Evolutionary conservation across 805 yeast genomes (phyloP), one percentile per base, ranked within the genome.

Genomic region (Tetrapisispora pingtungensis): DNA sequence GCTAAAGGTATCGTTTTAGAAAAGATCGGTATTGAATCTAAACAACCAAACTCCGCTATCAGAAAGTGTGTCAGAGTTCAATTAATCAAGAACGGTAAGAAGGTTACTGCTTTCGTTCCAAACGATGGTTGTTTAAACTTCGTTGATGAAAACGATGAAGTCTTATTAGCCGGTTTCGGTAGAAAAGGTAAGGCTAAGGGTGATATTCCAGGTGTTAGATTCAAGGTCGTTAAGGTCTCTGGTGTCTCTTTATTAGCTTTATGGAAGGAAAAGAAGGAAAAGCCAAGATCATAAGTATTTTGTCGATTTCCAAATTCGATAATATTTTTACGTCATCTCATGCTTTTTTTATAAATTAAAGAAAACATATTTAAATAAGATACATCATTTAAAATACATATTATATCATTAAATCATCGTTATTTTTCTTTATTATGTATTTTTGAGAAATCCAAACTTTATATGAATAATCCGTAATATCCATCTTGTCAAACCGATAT

Each of bases 151-250:
- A 93, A 93, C 81, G 99, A 93, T 78, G 97, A 93, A 77, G 99
- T 93, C 66, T 80, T 93, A 68, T 81, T 93, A 66, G 97, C 99
- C 68, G 99, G 99, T 82, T 93, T 93, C 88, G 99, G 99, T 87
- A 88, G 97, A 80, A 93, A 96, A 83, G 98, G 98, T 81, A 93
- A 93, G 83, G 98, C 98, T 74, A 93, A 93, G 95, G 98, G 99
- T 82, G 99, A 93, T 89, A 90, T 93, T 71, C 98, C 98, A 75
- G 99, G 99, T 87, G 99, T 93, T 72, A 93, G 99, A 85, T 93
- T 93, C 88, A 93, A 93, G 86, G 99, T 93, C 72, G 99, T 93
- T 73, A 93, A 93, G 82, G 99, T 93, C 66, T 86, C 98, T 65
- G 98, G 98, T 85, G 98, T 94, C 68, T 93, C 98, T 65, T 82